A percentile compares a stretch with the other conserved stretches of the same genome.
Evolutionary conservation across 2,329 filamentous ascomycete genomes (phyloP).

Genomic region (Cercospora sp.): DNA sequence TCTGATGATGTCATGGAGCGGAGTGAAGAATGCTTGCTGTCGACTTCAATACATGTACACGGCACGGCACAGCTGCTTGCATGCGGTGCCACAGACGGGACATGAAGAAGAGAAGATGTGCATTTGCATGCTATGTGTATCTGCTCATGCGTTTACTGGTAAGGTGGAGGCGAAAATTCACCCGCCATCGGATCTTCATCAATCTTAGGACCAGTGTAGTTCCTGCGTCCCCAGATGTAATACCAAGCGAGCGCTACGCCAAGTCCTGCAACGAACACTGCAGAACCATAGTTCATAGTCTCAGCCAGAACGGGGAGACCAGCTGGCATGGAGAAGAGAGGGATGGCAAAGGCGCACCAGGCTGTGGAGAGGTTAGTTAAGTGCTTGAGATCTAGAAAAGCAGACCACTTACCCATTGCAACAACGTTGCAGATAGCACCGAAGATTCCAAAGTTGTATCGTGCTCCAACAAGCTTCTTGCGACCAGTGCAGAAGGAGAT

Average conservation of each 20-base stretch:
- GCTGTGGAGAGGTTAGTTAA: slow-evolving; percentile 41
- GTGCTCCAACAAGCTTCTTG: slow-evolving; percentile 57
- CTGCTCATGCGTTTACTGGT: background rate
- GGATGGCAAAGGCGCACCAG: slow-evolving; percentile 68
- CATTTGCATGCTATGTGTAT: slow-evolving; percentile 5
- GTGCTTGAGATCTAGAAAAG: background rate
- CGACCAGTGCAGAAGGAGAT: slow-evolving; percentile 64
- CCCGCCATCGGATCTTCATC: slow-evolving; percentile 6
- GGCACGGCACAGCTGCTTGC: background rate
- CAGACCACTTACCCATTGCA: slow-evolving; percentile 57
- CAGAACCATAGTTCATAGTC: slow-evolving; percentile 72
- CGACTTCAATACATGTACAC: background rate
- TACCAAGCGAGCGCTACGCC: slow-evolving; percentile 66
- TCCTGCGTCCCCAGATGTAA: slow-evolving; percentile 66
- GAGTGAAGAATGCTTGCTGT: background rate
- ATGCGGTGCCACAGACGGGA: background rate
- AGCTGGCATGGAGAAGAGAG: slow-evolving; percentile 69
- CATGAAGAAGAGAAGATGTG: background rate
- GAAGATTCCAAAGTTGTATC: slow-evolving; percentile 62
- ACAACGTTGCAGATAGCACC: slow-evolving; percentile 64
- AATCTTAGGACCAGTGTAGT: slow-evolving; percentile 60
- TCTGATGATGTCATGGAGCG: background rate
- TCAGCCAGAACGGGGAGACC: slow-evolving; percentile 59
- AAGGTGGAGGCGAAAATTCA: background rate
- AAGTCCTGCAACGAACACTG: slow-evolving; percentile 69